phyloP scores from a whole-genome alignment of 345 rosid genomes.

The Pugionium cornutum region DNA sequence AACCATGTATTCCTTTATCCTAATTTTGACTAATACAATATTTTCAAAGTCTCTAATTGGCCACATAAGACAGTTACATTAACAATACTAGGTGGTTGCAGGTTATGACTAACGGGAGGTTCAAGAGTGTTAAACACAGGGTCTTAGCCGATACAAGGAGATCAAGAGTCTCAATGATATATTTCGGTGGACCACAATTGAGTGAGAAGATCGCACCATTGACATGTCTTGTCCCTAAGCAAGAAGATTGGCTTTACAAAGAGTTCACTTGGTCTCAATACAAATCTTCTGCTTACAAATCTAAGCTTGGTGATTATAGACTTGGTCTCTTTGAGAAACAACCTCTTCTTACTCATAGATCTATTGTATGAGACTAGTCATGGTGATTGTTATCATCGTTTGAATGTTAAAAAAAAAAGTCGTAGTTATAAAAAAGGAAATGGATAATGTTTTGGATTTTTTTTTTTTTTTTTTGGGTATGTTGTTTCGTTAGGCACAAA shows the following conservation, averaged over 20 bases:
- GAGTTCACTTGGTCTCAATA: conserved; percentile 90
- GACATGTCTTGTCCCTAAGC: conserved; percentile 48
- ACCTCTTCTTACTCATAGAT: conserved; percentile 23
- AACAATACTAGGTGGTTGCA: conserved; percentile 35
- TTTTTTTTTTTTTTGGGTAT: conserved; percentile 11
- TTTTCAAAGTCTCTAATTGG: conserved; percentile 12
- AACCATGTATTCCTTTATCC: not conserved
- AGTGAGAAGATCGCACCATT: conserved; percentile 62
- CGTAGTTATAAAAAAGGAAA: conserved; percentile 15
- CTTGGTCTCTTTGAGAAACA: conserved; percentile 68
- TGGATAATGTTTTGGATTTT: conserved; percentile 25
- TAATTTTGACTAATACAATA: not conserved
- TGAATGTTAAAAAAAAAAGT: conserved; percentile 21
- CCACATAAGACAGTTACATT: not conserved
- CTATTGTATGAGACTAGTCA: conserved; percentile 5
- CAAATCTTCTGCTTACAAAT: conserved; percentile 70
- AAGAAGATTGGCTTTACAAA: conserved; percentile 66
- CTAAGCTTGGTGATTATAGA: conserved; percentile 76
- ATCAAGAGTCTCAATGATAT: conserved; percentile 86
- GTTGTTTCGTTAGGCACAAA: conserved; percentile 30
- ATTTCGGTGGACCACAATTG: conserved; percentile 79
- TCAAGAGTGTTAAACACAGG: conserved; percentile 85
- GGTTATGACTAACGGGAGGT: conserved; percentile 92
- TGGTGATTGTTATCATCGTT: conserved; percentile 14
- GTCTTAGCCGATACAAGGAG: conserved; percentile 61